phyloP scores from a whole-genome alignment of 2,329 filamentous ascomycete species.

The Claviceps humidiphila region DNA sequence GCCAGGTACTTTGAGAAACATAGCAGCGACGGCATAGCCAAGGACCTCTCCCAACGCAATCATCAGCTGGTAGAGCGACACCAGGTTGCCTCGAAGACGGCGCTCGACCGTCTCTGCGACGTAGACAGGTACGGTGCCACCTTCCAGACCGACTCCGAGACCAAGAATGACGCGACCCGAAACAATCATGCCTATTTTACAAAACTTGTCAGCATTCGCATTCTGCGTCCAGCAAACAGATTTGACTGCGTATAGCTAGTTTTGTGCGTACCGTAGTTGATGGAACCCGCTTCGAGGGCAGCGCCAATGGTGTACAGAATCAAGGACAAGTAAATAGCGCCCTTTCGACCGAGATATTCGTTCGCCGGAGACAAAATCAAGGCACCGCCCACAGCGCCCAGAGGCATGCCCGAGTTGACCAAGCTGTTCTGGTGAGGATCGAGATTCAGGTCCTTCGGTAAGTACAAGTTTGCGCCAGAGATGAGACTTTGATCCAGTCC shows the following conservation, averaged over 20 bases:
- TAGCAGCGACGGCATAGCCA: slow-evolving; percentile 59
- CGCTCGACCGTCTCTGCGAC: slow-evolving; percentile 60
- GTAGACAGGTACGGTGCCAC: slow-evolving; percentile 62
- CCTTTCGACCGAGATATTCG: slow-evolving; percentile 52
- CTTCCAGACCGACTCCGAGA: slow-evolving; percentile 58
- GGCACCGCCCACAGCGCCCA: slow-evolving; percentile 59
- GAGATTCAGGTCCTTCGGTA: slow-evolving; percentile 46
- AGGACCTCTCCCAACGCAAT: slow-evolving; percentile 64
- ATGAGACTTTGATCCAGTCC: slow-evolving; percentile 64
- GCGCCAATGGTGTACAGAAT: slow-evolving; percentile 58
- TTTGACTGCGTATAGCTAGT: neutral
- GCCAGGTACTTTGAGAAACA: slow-evolving; percentile 55
- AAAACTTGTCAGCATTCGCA: neutral
- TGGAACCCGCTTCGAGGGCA: slow-evolving; percentile 52
- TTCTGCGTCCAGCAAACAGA: too few species aligned
- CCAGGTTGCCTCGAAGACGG: slow-evolving; percentile 55
- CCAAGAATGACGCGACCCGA: slow-evolving; percentile 55
- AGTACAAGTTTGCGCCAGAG: slow-evolving; percentile 54
- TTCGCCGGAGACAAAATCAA: slow-evolving; percentile 53
- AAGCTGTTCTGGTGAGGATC: slow-evolving; percentile 45
- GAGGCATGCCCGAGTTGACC: slow-evolving; percentile 57
- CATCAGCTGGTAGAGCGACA: slow-evolving; percentile 63
- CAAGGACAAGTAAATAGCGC: slow-evolving; percentile 56
- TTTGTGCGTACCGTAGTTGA: slow-evolving; percentile 40
- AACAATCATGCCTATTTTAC: slow-evolving; percentile 46